Conservation (phyloP, 2,329 filamentous ascomycete species). For the Fusarium sp. region DNA sequence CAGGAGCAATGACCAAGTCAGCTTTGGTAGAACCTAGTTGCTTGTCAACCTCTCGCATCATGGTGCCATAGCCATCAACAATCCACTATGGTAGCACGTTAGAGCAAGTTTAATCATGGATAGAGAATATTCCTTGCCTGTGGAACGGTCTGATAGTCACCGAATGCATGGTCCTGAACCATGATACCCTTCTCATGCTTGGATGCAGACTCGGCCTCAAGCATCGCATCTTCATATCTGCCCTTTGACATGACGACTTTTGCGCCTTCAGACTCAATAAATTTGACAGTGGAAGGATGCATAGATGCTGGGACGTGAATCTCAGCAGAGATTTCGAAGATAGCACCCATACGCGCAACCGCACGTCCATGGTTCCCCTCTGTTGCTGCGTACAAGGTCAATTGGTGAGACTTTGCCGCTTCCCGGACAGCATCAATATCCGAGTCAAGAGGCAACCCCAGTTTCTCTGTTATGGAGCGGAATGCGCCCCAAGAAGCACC, state of each 20-base stretch:
- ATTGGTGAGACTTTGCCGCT: conserved; percentile 41
- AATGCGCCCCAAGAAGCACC: conserved; percentile 81
- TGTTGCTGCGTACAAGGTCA: conserved; percentile 71
- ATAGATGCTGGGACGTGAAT: conserved; percentile 74
- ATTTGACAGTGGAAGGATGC: conserved; percentile 61
- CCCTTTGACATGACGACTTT: conserved; percentile 65
- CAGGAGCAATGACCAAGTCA: conserved; percentile 70
- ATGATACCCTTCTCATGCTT: conserved; percentile 61
- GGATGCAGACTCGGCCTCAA: conserved; percentile 58
- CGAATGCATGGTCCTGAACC: conserved; percentile 76
- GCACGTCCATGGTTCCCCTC: conserved; percentile 84
- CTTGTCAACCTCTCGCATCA: conserved; percentile 74
- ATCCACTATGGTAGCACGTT: conserved; percentile 64
- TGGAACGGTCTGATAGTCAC: conserved; percentile 74
- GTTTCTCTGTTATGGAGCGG: conserved; percentile 62
- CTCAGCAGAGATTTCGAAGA: conserved; percentile 64
- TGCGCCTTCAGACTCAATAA: conserved; percentile 73
- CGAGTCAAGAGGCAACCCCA: conserved; percentile 57
- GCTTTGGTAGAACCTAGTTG: conserved; percentile 60
- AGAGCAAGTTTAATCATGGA: accelerated
- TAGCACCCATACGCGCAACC: conserved; percentile 73
- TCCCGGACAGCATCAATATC: conserved; percentile 57
- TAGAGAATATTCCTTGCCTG: conserved; percentile 46
- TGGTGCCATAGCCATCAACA: conserved; percentile 80
- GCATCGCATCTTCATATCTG: conserved; percentile 73